These are phyloP conservation scores for Theobroma cacao DNA, from an alignment of 345 rosid genomes.

Conservation along the genomic window DNA sequence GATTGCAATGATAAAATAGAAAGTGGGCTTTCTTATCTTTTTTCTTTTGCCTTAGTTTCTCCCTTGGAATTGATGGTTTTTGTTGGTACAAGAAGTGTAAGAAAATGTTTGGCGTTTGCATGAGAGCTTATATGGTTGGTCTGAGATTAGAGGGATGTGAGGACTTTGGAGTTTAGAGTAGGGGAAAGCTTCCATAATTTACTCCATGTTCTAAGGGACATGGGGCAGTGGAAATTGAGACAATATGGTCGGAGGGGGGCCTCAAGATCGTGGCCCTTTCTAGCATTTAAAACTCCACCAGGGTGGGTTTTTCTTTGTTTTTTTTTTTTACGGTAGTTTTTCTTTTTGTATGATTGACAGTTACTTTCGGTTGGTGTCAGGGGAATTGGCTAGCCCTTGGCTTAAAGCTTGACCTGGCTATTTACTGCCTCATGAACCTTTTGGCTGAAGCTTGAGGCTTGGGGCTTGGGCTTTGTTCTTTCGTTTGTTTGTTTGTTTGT, in stretches of 20 bases:
- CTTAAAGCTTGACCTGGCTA: background rate
- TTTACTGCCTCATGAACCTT: background rate
- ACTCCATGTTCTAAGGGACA: slow-evolving; percentile 67
- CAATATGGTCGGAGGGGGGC: slow-evolving; percentile 45
- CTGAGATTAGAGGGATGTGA: background rate
- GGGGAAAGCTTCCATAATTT: slow-evolving; percentile 49
- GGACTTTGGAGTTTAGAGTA: slow-evolving; percentile 9
- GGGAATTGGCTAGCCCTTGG: background rate
- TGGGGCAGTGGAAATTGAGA: slow-evolving; percentile 37
- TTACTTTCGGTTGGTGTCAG: slow-evolving; percentile 35
- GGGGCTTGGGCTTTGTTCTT: background rate
- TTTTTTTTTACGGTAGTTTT: background rate
- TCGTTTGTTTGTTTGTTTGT: background rate
- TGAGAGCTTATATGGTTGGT: slow-evolving; percentile 34
- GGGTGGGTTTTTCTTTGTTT: background rate
- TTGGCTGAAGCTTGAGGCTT: slow-evolving; percentile 12
- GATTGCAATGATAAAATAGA: slow-evolving; percentile 20
- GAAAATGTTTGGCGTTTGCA: slow-evolving; percentile 19
- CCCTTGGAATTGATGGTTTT: slow-evolving; percentile 13
- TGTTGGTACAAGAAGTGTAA: slow-evolving; percentile 18
- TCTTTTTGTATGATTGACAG: slow-evolving; percentile 27
- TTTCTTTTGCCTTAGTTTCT: slow-evolving; percentile 14
- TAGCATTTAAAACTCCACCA: slow-evolving; percentile 13
- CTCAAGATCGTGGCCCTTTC: slow-evolving; percentile 24
- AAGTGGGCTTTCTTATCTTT: slow-evolving; percentile 19